Conservation (phyloP, 2,329 filamentous ascomycete species). For the Talaromyces sp. region DNA sequence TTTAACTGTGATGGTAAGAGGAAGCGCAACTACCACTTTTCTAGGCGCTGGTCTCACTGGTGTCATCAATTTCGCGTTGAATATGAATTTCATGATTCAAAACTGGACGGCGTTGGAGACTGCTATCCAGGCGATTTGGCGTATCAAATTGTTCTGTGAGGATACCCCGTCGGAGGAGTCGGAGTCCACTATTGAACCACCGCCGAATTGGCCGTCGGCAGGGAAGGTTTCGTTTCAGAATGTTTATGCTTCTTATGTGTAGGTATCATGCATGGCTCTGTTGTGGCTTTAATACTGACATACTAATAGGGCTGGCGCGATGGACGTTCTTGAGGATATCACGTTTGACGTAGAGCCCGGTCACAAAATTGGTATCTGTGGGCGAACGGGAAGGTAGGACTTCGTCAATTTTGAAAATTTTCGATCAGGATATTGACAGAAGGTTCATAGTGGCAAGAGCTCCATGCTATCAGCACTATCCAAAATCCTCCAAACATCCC, state of each 20-base stretch:
- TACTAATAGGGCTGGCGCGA: not conserved
- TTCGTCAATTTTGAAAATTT: not conserved
- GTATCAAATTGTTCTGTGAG: constrained; percentile 53
- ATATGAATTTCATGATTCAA: constrained; percentile 53
- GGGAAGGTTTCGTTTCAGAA: not conserved
- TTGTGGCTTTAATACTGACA: not conserved
- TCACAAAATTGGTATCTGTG: constrained; percentile 43
- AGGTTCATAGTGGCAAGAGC: constrained; percentile 39
- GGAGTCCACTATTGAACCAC: not conserved
- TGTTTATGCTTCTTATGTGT: constrained; percentile 12
- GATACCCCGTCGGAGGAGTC: constrained; percentile 46
- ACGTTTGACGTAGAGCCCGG: constrained; percentile 46
- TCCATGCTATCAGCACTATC: constrained; percentile 44
- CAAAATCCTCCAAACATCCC: constrained; percentile 41
- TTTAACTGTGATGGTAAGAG: constrained; percentile 45
- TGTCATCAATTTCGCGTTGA: constrained; percentile 43
- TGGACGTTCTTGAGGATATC: constrained; percentile 46
- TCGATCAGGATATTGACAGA: not conserved
- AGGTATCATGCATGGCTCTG: not conserved
- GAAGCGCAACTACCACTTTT: not conserved
- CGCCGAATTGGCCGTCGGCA: not conserved
- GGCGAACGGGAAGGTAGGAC: constrained; percentile 25
- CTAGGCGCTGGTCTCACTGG: constrained; percentile 50
- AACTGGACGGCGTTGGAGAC: constrained; percentile 60
- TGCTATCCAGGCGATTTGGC: constrained; percentile 55